Conservation (phyloP, 441 rosid species). For the Breynia disticha region DNA sequence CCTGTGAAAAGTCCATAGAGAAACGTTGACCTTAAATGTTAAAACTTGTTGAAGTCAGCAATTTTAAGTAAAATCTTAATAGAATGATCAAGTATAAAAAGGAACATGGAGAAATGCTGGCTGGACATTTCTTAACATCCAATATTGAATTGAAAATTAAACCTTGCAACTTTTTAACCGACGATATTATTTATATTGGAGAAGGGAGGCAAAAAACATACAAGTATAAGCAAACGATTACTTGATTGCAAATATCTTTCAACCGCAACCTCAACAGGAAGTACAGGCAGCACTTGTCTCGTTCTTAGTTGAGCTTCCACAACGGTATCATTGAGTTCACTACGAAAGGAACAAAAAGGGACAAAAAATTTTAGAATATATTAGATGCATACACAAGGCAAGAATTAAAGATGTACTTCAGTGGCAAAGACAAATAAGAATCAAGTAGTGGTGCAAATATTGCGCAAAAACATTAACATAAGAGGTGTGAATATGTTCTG, state of each 20-base stretch:
- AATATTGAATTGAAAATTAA: too few relatives aligned
- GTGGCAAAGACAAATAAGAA: too few relatives aligned
- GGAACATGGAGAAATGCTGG: too few relatives aligned
- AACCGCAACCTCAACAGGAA: slow-evolving; percentile 47
- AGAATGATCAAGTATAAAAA: too few relatives aligned
- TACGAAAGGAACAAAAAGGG: slow-evolving; percentile 20
- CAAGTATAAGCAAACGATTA: slow-evolving; percentile 65
- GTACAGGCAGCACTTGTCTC: slow-evolving; percentile 54
- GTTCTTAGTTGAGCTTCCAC: slow-evolving; percentile 77
- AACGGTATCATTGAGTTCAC: slow-evolving; percentile 73
- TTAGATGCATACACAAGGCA: neutral
- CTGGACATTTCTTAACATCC: too few relatives aligned
- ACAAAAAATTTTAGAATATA: neutral
- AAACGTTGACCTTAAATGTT: neutral
- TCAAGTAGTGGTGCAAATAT: too few relatives aligned
- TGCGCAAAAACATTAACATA: too few relatives aligned
- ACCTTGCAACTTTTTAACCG: too few relatives aligned
- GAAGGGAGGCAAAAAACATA: slow-evolving; percentile 15
- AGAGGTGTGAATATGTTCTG: too few relatives aligned
- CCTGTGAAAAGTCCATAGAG: slow-evolving; percentile 30
- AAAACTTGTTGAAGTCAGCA: neutral
- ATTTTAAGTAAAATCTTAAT: neutral
- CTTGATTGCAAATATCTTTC: slow-evolving; percentile 31
- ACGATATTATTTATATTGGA: too few relatives aligned
- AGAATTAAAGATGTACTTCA: too few relatives aligned